Base-by-base conservation (phyloP, 176 grass and related monocot species). In the bread wheat (Triticum aestivum) region DNA sequence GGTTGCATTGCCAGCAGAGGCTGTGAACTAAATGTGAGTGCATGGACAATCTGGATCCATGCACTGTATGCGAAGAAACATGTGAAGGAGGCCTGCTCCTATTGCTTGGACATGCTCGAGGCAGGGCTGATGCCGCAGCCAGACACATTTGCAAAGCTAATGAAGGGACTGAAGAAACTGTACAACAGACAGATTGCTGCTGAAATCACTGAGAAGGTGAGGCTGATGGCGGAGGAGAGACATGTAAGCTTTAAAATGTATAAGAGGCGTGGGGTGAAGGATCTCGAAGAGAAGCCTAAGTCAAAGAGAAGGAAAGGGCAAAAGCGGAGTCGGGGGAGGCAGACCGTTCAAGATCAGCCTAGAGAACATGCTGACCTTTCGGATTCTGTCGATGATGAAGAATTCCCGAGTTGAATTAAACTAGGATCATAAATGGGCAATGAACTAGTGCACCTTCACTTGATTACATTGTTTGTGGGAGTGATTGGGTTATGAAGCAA, bases 21-120 rank as follows among this genome's bases (percentile, higher is more conserved):
- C 9, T 96, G 96, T 65, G 93, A 98, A 72, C 83, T 98, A 11
- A 96, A 98, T 86, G 94, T 94, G 45, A 86, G 84, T 77, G 87
- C 93, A 61, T 96, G 96, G 96, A 96, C 96, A 59, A 96, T 98
- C 65, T 98, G 93, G 96, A 92, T 98, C 37, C 96, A 98, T 89
- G 90, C 92, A 29, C 39, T 98, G 61, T 94, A 90, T 2, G 82
- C 85, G 58, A 96, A 89, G 23, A 92, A 96, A 26, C 87, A 92
- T 80, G 82, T 98, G 7, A 98, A 98, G 83, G 92, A 98, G 83
- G 96, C 96, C 38, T 94, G 92, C 76, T 39, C 68, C 29, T 98
- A 96, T 89, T 96, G 90, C 80, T 86, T 98, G 61, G 94, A 98
- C 83, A 98, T 98, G 96, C 94, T 98, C 24, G 92, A 98, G 72